Base-by-base conservation (phyloP, 1,139 yeast genomes). In the Tardiomyces depauwii region DNA sequence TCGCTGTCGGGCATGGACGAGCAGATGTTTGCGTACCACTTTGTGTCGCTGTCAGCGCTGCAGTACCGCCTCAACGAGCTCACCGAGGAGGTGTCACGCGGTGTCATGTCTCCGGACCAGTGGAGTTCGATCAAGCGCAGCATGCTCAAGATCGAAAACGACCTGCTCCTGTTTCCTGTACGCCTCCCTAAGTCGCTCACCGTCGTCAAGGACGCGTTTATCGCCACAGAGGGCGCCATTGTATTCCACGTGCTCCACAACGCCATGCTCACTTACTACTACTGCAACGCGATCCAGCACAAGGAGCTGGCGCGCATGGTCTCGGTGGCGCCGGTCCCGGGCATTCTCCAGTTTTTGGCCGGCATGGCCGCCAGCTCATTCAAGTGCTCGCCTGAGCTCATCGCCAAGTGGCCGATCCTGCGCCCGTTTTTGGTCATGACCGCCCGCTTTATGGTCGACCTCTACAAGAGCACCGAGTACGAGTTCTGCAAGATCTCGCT, bases 341-440 rank as follows among this genome's bases (percentile, higher is more conserved):
- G 57, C 13, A 39, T 53, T 32, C 42, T 54, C 14, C 57, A 54
- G 41, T 53, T 54, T 40, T 45, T 53, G 18, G 47, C 52, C 23
- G 57, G 56, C 2, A 53, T 54, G 56, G 56, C 55, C 16, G 47
- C 51, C 25, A 51, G 53, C 40, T 47, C 54, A n/a, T 50, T 54
- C 48, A 52, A 51, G 30, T 49, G 51, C 27, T 52, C 50, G 1
- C 46, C 50, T 1, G 52, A 47, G 13, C 48, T 53, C 36, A 46
- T 47, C 19, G 47, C 44, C 13, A 48, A 49, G 27, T 53, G 56
- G 56, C 55, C 55, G 19, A 33, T 49, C 16, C 42, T 53, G 25
- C 47, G 48, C 3, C 51, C 53, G 33, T 49, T 47, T 33, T 47
- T 47, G 33, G 44, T 42, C 14, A 41, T 51, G n/a, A 50, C 52